Base-by-base conservation (phyloP, 2,329 filamentous ascomycete species). In the Colletotrichum spaethianum region DNA sequence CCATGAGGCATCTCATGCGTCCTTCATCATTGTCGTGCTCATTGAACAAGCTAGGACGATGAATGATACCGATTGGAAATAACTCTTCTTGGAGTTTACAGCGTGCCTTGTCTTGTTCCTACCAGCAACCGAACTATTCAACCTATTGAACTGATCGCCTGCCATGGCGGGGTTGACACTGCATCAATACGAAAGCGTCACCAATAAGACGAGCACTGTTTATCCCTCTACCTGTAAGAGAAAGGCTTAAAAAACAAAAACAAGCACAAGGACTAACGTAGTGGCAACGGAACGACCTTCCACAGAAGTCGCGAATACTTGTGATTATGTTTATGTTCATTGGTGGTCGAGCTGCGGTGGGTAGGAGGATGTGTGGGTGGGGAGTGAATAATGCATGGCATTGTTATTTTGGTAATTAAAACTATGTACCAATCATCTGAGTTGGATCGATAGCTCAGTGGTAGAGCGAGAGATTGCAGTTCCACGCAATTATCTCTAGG, bases 381-480 rank as follows among this genome's bases (percentile, higher is more conserved):
- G 38, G 26, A 46, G 9, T 16, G 18, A 2, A 3, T 2, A 2
- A 4, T 11, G 18, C 2, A 0, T 3, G 4, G 11, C 3, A 42
- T 14, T 9, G 20, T n/a, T 60, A 33, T 11, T 7, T 2, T 0
- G 2, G 2, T 1, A 2, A 18, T 33, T 6, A 3, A 0, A 1
- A 1, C 0, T 0, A 1, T 0, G 23, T 33, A 18, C 23, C 52
- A 56, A 64, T 52, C 31, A 69, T 1, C n/a, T 18, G 46, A 69
- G 61, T 28, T 31, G 67, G 67, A 69, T 69, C 67, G 67, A 69
- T 69, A 65, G 67, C 67, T 69, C 67, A 69, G 67, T 69, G 66
- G 66, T 69, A 69, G 66, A 69, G 66, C 66, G 66, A 63, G 66
- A 63, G 66, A 68, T 68, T 68, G 66, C 66, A 68, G 66, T 68